Base-by-base conservation (phyloP, 495 filamentous ascomycete genomes). In the Ramalina intermedia region DNA sequence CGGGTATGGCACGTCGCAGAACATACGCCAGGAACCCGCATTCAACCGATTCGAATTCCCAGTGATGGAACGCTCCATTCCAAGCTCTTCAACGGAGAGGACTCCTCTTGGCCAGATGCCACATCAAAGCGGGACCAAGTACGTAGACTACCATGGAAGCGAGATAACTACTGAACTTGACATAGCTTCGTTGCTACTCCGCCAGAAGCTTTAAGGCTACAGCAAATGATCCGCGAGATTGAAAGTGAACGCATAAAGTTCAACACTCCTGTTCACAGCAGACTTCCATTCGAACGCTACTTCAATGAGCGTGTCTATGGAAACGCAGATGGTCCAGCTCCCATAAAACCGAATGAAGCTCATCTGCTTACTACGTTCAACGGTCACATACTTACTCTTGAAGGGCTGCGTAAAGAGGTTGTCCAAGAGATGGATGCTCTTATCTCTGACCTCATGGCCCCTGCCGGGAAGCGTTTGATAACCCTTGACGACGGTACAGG, bases 231-330 rank as follows among this genome's bases (percentile, higher is more conserved):
- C 9, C 21, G 17, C n/a, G 52, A 55, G 13, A n/a, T 55, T 21
- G 47, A 55, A 18, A 26, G 20, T 29, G 52, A 37, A 21, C 21
- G 17, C 1, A 21, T 45, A 17, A 48, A 26, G 17, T 16, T 40
- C 18, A 33, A 33, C 7, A 7, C 8, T 4, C 29, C 29, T 9
- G 8, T 33, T 13, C 29, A 33, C 12, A 33, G 8, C 12, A 33
- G 29, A 13, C 29, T 33, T 33, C 29, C 29, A 3, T 33, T 51
- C 17, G 26, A 40, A 13, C 21, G 43, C 36, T 51, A 46, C 26
- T 47, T 55, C 27, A 46, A 50, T 17, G 43, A 55, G 26, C 52
- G 37, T 18, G 42, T 50, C 1, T 55, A 51, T n/a, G 29, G 33
- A 8, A 45, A 50, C 7, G 44, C 36, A 20, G 40, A 41, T 36